These are phyloP conservation scores for Chenopodium album DNA, from an alignment of 148 eudicot species.

Conservation along the genomic window DNA sequence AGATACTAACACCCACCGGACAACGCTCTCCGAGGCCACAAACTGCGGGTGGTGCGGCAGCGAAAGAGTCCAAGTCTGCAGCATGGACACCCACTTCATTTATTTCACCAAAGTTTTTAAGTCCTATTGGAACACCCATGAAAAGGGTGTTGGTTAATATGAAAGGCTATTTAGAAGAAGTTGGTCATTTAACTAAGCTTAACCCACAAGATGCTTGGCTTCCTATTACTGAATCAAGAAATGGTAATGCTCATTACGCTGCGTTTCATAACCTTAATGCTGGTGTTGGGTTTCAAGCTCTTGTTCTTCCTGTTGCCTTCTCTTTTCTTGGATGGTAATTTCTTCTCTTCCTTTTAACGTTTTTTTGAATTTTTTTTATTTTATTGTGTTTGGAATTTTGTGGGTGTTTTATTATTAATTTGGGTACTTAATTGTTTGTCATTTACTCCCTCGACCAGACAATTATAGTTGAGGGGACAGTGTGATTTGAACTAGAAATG, in stretches of 20 bases:
- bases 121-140: slow-evolving; percentile 98
- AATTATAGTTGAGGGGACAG: too few species aligned
- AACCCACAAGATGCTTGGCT: slow-evolving; percentile 99
- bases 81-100: slow-evolving; percentile 91
- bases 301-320: slow-evolving; percentile 90
- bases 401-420: not conserved
- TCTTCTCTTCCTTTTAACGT: not conserved
- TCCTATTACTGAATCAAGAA: slow-evolving; percentile 90
- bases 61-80: slow-evolving; percentile 31
- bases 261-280: slow-evolving; percentile 95
- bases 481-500: too few species aligned
- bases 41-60: slow-evolving; percentile 1
- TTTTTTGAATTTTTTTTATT: not conserved
- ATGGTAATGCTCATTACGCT: slow-evolving; percentile 94
- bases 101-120: slow-evolving; percentile 80
- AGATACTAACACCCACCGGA: slow-evolving; percentile 70
- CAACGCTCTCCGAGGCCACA: slow-evolving; percentile 64
- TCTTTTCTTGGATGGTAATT: slow-evolving; percentile 91
- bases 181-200: slow-evolving; percentile 89
- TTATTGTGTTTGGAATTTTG: not conserved
- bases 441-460: too few species aligned
- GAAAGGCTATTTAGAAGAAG: slow-evolving; percentile 90
- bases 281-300: slow-evolving; percentile 91
- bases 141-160: slow-evolving; percentile 80
- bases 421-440: too few species aligned